Evolutionary conservation across 2,329 filamentous ascomycete genomes (phyloP), one percentile per base, ranked within the genome.

Genomic region (Hymenoscyphus repandus): DNA sequence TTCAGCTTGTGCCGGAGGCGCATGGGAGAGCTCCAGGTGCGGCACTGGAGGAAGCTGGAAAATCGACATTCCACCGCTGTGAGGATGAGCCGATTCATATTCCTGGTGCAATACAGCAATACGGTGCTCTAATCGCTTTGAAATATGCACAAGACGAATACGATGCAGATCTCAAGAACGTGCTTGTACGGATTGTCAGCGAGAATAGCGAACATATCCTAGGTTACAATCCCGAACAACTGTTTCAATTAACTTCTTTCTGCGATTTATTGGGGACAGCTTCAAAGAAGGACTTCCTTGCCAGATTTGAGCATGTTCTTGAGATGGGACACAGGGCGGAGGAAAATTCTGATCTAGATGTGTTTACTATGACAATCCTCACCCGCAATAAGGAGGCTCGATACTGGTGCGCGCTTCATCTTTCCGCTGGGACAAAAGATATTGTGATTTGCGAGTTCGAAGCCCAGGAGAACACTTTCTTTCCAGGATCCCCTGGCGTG

Each of bases 51-150:
- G n/a, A n/a, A n/a, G n/a, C n/a, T n/a, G n/a, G n/a, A n/a, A n/a
- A n/a, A n/a, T n/a, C n/a, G n/a, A 80, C 77, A 1, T 70, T 93
- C 39, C 87, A 95, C 64, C 79, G 82, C 46, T 96, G 90, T 63
- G 90, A 96, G 67, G 90, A 96, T 62, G 90, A 96, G 62, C 90
- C 90, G 0, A 95, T 96, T 22, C 89, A 92, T 58, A 85, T 90
- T 1, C 90, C 90, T 1, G 90, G 90, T 32, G 87, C 88, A 1
- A 71, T 91, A 0, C 90, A 96, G 65, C 76, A 80, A 1, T 96
- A 95, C 59, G 90, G 90, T 1, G 74, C 87, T 3, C 72, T 96
- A 20, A 62, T 96, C 30, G 89, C 85, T 0, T 68, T 96, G 17
- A 79, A 83, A 49, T 86, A 91, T 65, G 82, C 88, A 48, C 64